phyloP scores from a whole-genome alignment of 352 stramenopile species.

The Phytophthora multivora region DNA sequence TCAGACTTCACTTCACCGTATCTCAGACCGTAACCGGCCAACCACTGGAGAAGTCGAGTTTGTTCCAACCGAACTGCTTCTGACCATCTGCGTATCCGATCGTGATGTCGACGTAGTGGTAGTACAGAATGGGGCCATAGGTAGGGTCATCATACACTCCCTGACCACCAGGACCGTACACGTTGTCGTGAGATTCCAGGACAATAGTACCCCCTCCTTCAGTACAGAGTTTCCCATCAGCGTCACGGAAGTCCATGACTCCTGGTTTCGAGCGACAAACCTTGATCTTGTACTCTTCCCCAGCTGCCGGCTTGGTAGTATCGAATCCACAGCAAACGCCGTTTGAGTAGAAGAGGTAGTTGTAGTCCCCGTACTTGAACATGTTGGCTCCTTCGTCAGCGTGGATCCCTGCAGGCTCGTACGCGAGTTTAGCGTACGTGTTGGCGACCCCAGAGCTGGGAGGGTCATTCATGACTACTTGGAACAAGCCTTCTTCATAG shows the following conservation, averaged over 20 bases:
- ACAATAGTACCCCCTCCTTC: slow-evolving; percentile 27
- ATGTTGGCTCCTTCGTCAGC: slow-evolving; percentile 29
- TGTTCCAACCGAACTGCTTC: slow-evolving; percentile 65
- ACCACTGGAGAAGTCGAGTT: slow-evolving; percentile 50
- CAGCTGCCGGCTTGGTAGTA: slow-evolving; percentile 9
- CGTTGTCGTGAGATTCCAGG: slow-evolving; percentile 17
- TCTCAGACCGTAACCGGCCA: slow-evolving; percentile 5
- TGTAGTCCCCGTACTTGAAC: slow-evolving; percentile 29
- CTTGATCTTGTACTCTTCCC: slow-evolving; percentile 35
- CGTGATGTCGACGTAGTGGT: slow-evolving; percentile 39
- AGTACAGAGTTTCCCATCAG: slow-evolving; percentile 11
- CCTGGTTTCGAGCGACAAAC: slow-evolving; percentile 29
- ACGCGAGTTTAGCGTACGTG: slow-evolving; percentile 27
- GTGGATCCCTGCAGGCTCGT: slow-evolving; percentile 18
- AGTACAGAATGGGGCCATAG: slow-evolving; percentile 21
- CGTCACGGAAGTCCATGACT: slow-evolving; percentile 30
- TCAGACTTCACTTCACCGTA: too few species aligned
- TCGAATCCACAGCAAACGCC: slow-evolving; percentile 31
- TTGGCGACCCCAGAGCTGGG: slow-evolving; percentile 4
- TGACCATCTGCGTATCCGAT: slow-evolving; percentile 51
- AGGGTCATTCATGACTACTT: slow-evolving; percentile 17
- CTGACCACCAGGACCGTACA: slow-evolving; percentile 20
- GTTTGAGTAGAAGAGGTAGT: slow-evolving; percentile 36
- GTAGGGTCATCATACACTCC: slow-evolving; percentile 20
- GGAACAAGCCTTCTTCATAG: slow-evolving; percentile 24